Percentiles rank a stretch among this genome's conserved stretches.
phyloP scores from a whole-genome alignment of 2,329 filamentous ascomycete species.

The Alternaria hordeiaustralica region DNA sequence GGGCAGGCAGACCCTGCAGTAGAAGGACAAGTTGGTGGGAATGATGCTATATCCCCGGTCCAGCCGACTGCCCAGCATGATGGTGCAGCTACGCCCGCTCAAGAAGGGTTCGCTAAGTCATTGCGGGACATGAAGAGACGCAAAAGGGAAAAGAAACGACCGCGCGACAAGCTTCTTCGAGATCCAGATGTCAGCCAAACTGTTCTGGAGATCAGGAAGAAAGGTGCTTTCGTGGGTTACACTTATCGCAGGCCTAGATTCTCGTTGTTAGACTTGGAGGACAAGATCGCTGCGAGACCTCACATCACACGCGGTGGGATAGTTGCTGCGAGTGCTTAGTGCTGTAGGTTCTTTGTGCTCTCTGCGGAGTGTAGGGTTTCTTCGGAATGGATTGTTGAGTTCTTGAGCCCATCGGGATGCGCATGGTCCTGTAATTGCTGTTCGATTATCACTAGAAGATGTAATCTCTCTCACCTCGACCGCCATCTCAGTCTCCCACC shows the following conservation, averaged over 20 bases:
- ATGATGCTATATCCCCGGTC: slow-evolving; percentile 1
- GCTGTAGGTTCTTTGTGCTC: background rate
- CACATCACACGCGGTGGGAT: slow-evolving; percentile 3
- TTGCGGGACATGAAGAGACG: slow-evolving; percentile 52
- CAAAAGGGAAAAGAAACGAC: slow-evolving; percentile 74
- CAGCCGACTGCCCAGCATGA: background rate
- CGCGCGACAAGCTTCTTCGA: slow-evolving; percentile 83
- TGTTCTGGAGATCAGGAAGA: slow-evolving; percentile 82
- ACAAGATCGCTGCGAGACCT: slow-evolving; percentile 14
- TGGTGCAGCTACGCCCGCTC: background rate
- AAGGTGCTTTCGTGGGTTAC: slow-evolving; percentile 86
- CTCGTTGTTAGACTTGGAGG: slow-evolving; percentile 38
- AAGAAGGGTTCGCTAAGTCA: slow-evolving; percentile 1
- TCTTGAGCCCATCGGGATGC: background rate
- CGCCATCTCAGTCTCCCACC: background rate
- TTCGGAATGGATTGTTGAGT: background rate
- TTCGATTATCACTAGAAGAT: background rate
- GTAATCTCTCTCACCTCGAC: background rate
- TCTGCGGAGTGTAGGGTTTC: background rate
- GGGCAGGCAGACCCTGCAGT: background rate
- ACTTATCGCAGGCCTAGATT: slow-evolving; percentile 70
- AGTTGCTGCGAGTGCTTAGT: slow-evolving; percentile 12
- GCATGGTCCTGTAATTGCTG: background rate
- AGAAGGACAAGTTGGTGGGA: background rate
- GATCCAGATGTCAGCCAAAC: slow-evolving; percentile 70